Conservation (phyloP, 768 basidiomycete genomes). For the Cytidiella melzeri region DNA sequence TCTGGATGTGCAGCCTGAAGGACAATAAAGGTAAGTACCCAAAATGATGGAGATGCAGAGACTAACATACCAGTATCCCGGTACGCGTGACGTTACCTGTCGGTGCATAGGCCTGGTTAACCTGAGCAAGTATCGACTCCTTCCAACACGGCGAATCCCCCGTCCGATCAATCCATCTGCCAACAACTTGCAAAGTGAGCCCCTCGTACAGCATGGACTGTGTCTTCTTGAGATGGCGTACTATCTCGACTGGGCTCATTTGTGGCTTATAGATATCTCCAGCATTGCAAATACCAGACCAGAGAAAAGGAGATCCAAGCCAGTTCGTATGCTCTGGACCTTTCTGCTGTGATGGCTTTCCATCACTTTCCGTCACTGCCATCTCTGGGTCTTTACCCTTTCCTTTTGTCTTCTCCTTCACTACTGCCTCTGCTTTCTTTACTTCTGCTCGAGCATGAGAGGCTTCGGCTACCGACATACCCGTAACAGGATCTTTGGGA, state of each 20-base stretch:
- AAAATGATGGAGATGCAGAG: neutral
- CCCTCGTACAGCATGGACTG: neutral
- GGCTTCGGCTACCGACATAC: no score
- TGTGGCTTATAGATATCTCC: no score
- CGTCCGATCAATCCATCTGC: neutral
- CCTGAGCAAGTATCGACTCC: neutral
- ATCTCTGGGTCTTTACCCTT: no score
- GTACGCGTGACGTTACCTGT: neutral
- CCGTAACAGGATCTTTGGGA: no score
- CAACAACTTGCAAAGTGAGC: neutral
- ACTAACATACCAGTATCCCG: conserved; percentile 2
- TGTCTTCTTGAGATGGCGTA: neutral
- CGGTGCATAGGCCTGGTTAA: neutral
- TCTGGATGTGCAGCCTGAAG: neutral
- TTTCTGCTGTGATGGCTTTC: no score
- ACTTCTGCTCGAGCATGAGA: no score
- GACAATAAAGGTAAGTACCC: neutral
- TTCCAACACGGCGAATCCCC: neutral
- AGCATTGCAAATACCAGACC: neutral
- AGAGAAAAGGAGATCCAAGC: neutral
- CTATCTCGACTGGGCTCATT: neutral
- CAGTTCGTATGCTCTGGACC: no score
- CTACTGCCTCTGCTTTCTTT: no score
- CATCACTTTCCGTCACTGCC: no score
- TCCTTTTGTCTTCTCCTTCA: no score